Base-by-base conservation (phyloP, 2,329 filamentous ascomycete species). In the Mycosphaerella sp. region DNA sequence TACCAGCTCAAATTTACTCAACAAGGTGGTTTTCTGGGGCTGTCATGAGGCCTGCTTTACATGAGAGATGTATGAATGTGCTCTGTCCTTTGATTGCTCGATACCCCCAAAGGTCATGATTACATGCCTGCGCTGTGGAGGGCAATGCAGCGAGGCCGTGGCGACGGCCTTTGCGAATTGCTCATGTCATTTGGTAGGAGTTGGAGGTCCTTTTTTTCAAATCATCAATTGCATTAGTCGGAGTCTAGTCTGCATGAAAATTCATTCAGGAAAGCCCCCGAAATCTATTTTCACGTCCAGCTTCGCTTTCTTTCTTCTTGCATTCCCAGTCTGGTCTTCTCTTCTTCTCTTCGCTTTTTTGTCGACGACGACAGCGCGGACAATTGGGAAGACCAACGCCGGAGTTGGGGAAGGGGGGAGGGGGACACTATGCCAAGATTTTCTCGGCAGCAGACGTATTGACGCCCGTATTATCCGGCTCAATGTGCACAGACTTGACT, bases 401-500 rank as follows among this genome's bases (percentile, higher is more conserved):
- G n/a, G n/a, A n/a, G n/a, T n/a, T n/a, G n/a, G n/a, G n/a, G n/a
- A n/a, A n/a, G n/a, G n/a, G n/a, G n/a, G n/a, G n/a, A n/a, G n/a
- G n/a, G n/a, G n/a, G n/a, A n/a, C n/a, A n/a, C 14, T 37, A 48
- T 3, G 44, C 50, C 25, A 53, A 40, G 13, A 53, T 28, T 25
- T 53, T 53, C 10, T 53, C 52, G 21, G 52, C 52, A 34, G 52
- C 35, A 42, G 52, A 49, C 27, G 36, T 46, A 36, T 18, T 48
- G 35, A 48, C 45, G 37, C 45, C 45, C 36, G 17, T 41, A 45
- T 58, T 56, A 70, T 96, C 90, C 9, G 89, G 85, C 77, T 96
- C 91, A 46, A 95, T 81, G 63, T 89, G 82, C 16, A 85, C 79
- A 64, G 84, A 80, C 72, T 85, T 85, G 62, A 96, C 86, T 72